Evolutionary conservation across 148 eudicot species (phyloP).

Genomic region (Chenopodium formosanum): DNA sequence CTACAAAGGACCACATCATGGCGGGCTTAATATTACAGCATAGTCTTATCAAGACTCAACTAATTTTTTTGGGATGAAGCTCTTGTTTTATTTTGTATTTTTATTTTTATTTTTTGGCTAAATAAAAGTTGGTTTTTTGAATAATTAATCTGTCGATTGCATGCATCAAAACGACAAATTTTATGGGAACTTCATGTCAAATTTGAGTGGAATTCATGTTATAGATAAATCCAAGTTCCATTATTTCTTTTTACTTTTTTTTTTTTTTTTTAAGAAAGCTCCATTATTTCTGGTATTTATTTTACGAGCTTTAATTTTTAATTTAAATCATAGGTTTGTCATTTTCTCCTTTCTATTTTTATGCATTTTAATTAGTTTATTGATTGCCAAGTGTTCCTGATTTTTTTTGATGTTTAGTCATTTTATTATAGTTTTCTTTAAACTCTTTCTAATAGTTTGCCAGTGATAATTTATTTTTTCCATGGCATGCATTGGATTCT

Average conservation of each 20-base stretch:
- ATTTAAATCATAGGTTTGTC: slow-evolving; percentile 21
- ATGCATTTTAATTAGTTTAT: slow-evolving; percentile 8
- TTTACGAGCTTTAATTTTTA: slow-evolving; percentile 7
- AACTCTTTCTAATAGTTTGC: not conserved
- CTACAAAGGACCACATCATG: slow-evolving; percentile 25
- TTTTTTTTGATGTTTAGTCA: slow-evolving; percentile 4
- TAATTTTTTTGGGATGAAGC: slow-evolving; percentile 29
- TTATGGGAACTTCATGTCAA: slow-evolving; percentile 11
- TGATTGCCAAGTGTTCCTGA: slow-evolving; percentile 14
- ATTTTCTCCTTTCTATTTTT: slow-evolving; percentile 17
- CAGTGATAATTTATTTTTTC: not conserved
- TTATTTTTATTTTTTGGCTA: not conserved
- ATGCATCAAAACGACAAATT: slow-evolving; percentile 33
- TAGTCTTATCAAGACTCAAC: slow-evolving; percentile 28
- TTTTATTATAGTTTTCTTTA: slow-evolving; percentile 2
- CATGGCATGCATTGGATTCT: slow-evolving; percentile 6
- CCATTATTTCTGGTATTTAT: not conserved
- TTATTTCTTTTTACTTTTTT: not conserved
- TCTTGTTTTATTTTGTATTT: slow-evolving; percentile 2
- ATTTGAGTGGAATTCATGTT: slow-evolving; percentile 18
- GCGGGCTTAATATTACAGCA: slow-evolving; percentile 14
- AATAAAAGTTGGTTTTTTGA: not conserved
- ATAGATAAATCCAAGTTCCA: slow-evolving; percentile 24
- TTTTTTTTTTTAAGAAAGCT: too few species aligned
- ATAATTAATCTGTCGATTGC: slow-evolving; percentile 13